A percentile compares a stretch with the other conserved stretches of the same genome.
phyloP scores from a whole-genome alignment of 1,284 basidiomycete species.

The Tetrapyrgos nigripes region DNA sequence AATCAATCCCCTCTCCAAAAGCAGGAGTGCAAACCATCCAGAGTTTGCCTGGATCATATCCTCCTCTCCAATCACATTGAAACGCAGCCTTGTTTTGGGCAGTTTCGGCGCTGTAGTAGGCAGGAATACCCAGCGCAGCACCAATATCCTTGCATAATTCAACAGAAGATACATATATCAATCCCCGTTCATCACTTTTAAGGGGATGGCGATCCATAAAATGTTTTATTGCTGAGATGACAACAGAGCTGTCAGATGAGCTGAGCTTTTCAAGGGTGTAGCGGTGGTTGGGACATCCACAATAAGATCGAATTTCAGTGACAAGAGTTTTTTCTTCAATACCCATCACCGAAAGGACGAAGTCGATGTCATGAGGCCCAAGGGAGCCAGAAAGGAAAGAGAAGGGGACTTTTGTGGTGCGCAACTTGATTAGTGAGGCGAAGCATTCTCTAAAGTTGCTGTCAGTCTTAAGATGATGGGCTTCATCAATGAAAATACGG shows the following conservation, averaged over 20 bases:
- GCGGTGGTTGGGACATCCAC: background rate
- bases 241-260: background rate
- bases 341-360: background rate
- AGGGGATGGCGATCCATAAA: too few species aligned
- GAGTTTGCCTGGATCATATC: background rate
- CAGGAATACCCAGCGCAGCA: background rate
- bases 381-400: conserved; percentile 1
- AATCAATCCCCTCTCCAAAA: conserved; percentile 4
- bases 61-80: background rate
- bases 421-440: background rate
- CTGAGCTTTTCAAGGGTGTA: background rate
- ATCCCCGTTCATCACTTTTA: background rate
- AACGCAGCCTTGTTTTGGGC: background rate
- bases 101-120: background rate
- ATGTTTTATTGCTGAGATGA: too few species aligned
- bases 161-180: background rate
- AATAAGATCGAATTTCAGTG: conserved; percentile 1
- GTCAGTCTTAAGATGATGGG: conserved; percentile 1
- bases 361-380: background rate
- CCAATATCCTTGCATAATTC: background rate
- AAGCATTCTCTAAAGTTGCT: background rate
- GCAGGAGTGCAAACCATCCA: background rate
- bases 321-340: background rate
- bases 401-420: background rate
- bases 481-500: conserved; percentile 8